A percentile compares a stretch with the other conserved stretches of the same genome.
Conservation (phyloP, 2,329 filamentous ascomycete genomes). For the Alternaria solani region DNA sequence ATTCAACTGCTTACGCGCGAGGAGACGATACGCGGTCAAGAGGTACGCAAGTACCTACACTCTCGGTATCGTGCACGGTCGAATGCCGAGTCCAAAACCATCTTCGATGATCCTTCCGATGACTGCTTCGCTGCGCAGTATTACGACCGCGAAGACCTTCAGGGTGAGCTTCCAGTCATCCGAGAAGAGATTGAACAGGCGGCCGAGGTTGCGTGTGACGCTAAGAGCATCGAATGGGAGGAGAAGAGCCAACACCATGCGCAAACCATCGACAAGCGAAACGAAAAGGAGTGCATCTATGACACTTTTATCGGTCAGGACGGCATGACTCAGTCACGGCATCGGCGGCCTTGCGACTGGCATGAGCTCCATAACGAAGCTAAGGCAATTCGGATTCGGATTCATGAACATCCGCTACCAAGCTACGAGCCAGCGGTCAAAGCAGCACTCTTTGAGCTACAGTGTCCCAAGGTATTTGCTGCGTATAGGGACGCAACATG, state of each 20-base stretch:
- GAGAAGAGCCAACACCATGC: conserved; percentile 30
- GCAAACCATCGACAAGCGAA: conserved; percentile 35
- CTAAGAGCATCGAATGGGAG: conserved; percentile 54
- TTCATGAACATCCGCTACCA: conserved; percentile 63
- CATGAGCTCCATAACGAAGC: conserved; percentile 52
- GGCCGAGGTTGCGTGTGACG: conserved; percentile 34
- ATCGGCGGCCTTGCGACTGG: conserved; percentile 52
- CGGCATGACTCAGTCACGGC: conserved; percentile 10
- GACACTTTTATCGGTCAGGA: conserved; percentile 31
- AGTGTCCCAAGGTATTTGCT: conserved; percentile 55
- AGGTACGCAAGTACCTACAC: conserved; percentile 61
- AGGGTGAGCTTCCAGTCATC: conserved; percentile 39
- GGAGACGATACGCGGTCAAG: conserved; percentile 62
- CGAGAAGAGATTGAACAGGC: conserved; percentile 46
- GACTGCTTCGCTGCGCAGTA: conserved; percentile 60
- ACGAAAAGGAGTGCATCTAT: conserved; percentile 41
- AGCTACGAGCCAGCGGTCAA: conserved; percentile 45
- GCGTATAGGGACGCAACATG: conserved; percentile 64
- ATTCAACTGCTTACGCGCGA: conserved; percentile 59
- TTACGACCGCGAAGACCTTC: conserved; percentile 46
- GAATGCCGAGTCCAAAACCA: conserved; percentile 43
- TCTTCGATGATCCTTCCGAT: conserved; percentile 57
- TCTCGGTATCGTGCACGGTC: conserved; percentile 41
- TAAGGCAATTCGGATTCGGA: conserved; percentile 54
- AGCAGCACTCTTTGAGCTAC: conserved; percentile 62